phyloP scores from a whole-genome alignment of 257 asterid species.

The Osmanthus fragrans region DNA sequence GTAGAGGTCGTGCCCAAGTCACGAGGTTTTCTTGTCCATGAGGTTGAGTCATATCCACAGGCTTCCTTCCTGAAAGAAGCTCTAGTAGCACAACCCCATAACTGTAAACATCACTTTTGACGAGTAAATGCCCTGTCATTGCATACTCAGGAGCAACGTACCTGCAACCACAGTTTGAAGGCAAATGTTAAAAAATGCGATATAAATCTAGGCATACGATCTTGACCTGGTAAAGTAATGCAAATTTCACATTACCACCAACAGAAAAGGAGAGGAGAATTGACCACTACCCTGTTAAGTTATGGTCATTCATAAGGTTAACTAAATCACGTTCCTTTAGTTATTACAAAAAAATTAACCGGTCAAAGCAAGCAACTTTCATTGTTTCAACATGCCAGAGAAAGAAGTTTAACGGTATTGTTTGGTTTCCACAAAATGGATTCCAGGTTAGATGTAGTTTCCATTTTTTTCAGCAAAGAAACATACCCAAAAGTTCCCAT shows the following conservation, averaged over 20 bases:
- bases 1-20: conserved; percentile 92
- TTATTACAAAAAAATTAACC: too few relatives aligned
- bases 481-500: conserved; percentile 99
- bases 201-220: neutral
- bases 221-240: too few relatives aligned
- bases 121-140: conserved; percentile 97
- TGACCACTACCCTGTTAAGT: too few relatives aligned
- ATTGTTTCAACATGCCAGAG: too few relatives aligned
- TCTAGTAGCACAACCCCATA: conserved; percentile 93
- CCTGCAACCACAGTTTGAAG: conserved; percentile 42
- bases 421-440: too few relatives aligned
- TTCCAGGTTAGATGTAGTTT: neutral
- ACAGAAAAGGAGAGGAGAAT: too few relatives aligned
- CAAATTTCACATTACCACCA: too few relatives aligned
- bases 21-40: conserved; percentile 95
- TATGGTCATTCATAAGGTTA: too few relatives aligned
- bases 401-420: too few relatives aligned
- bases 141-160: conserved; percentile 99
- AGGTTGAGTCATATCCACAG: conserved; percentile 97
- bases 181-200: conserved; percentile 5
- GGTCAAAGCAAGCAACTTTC: too few relatives aligned
- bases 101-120: conserved; percentile 95
- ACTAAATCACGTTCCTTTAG: too few relatives aligned
- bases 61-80: conserved; percentile 90
- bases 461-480: neutral